Evolutionary conservation across 176 grass and related monocot species (phyloP), one percentile per base, ranked within the genome.

Genomic region (Guadua angustifolia): DNA sequence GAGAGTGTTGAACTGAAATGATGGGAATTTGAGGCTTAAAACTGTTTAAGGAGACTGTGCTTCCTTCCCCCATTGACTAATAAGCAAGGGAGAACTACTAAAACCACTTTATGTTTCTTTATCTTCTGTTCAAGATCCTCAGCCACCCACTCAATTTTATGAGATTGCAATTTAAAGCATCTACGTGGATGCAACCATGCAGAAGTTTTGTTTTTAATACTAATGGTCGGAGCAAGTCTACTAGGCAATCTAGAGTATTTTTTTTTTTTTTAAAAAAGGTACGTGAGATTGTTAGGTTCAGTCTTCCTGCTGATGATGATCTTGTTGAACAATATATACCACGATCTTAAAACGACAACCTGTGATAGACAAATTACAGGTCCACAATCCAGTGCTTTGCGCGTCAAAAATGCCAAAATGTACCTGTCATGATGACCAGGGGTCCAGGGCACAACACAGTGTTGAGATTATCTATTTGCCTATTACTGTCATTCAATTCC

Each of bases 401-500:
- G 17, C 14, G 3, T 74, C 50, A 67, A 25, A 67, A 40, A 50
- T 44, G 44, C 33, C 53, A 81, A 80, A 24, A 71, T 55, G 64
- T 77, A 69, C 65, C 78, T 82, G 81, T 71, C 88, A 77, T 70
- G 45, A 72, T 26, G 44, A 70, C 35, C 44, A 70, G 46, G 53
- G 26, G 44, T 63, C 35, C 44, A 70, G 46, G 53, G 26, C 42
- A 62, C 77, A 49, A 62, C 46, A 71, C 14, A 39, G 0, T 58
- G 38, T 57, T 47, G 6, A 26, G 16, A 47, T 69, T 21, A 38
- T 39, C 13, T 38, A 25, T 71, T 65, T 40, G 72, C 64, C 36
- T 57, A 8, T 77, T 65, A 16, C 10, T 19, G 4, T 0, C 42
- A 50, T 42, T 69, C 24, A 66, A 65, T 78, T 83, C 56, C 38